Percentiles rank a stretch among this genome's conserved stretches.
Evolutionary conservation across 1,284 basidiomycete genomes (phyloP).

Genomic region (Dichomitus squalens): DNA sequence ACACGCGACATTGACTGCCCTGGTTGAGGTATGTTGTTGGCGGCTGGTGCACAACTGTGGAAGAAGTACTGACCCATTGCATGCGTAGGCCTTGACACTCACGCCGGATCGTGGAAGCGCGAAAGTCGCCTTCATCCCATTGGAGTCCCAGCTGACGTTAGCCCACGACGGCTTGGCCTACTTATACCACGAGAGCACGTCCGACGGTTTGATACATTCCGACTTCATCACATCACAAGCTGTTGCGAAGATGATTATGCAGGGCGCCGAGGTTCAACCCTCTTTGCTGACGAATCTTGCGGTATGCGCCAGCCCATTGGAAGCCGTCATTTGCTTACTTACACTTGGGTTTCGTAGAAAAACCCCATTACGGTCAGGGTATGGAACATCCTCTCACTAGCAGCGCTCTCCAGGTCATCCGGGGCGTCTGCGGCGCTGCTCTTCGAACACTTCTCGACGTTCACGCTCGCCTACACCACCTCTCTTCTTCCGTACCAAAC

Average conservation of each 20-base stretch:
- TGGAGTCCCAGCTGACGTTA: constrained; percentile 38
- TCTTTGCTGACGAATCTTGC: constrained; percentile 20
- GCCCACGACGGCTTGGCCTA: constrained; percentile 54
- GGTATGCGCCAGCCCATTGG: constrained; percentile 15
- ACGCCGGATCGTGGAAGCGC: constrained; percentile 16
- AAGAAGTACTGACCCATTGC: neutral
- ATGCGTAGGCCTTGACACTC: constrained; percentile 25
- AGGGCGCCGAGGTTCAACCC: constrained; percentile 39
- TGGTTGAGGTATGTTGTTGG: constrained; percentile 48
- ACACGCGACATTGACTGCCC: constrained; percentile 49
- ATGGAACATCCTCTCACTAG: constrained; percentile 65
- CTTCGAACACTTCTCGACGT: constrained; percentile 50
- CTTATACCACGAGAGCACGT: constrained; percentile 49
- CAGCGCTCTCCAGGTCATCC: constrained; percentile 48
- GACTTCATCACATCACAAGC: constrained; percentile 56
- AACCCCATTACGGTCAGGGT: constrained; percentile 47
- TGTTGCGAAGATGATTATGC: constrained; percentile 54
- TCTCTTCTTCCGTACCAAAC: constrained; percentile 36
- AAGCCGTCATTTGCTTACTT: constrained; percentile 7
- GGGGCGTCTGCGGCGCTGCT: constrained; percentile 44
- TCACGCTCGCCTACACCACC: constrained; percentile 48
- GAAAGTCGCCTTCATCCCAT: constrained; percentile 19
- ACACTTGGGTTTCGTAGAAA: constrained; percentile 37
- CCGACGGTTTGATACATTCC: constrained; percentile 46
- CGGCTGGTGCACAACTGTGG: neutral